Base-by-base conservation (phyloP, 495 filamentous ascomycete species). In the Trichoderma reesei region DNA sequence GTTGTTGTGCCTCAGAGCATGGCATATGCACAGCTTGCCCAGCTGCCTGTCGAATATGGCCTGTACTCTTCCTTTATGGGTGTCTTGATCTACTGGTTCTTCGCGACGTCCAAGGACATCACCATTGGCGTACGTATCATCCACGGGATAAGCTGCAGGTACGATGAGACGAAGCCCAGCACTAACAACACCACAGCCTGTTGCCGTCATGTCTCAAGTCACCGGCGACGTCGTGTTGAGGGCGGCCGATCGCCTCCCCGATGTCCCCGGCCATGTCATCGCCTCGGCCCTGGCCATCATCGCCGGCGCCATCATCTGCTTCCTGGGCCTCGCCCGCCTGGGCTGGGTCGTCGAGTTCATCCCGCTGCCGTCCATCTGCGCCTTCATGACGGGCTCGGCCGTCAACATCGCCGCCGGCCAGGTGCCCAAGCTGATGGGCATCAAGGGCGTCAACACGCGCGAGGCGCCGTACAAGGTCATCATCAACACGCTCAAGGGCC, bases 191-290 rank as follows among this genome's bases (percentile, higher is more conserved):
- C 41, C 62, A 11, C 71, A 93, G 89, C 89, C 93, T 37, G 92
- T 97, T 41, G 93, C 93, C 39, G 93, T 98, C 64, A 89, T 96
- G 87, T 98, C 93, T 3, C 94, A 89, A 14, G 75, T 98, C 56
- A 87, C 87, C 3, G 94, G 94, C 44, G 85, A 87, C 48, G 86
- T 96, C 56, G 81, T 97, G 61, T 66, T 75, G 56, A 72, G 81
- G 9, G 87, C 84, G 8, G 69, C 76, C 37, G 72, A 76, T 33
- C 74, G 69, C 38, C 72, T 85, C 48, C 75, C 70, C 3, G 65
- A 72, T 1, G 72, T 80, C 16, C 64, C 64, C 2, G 67, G 71
- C 5, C 70, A 76, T 6, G 70, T 68, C 39, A 78, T 82, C 54
- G 79, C 79, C 6, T 70, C 75, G 8, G 74, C 73, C 33, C 70